Evolutionary conservation across 306 rosid genomes (phyloP).

Genomic region (Senna siamea): DNA sequence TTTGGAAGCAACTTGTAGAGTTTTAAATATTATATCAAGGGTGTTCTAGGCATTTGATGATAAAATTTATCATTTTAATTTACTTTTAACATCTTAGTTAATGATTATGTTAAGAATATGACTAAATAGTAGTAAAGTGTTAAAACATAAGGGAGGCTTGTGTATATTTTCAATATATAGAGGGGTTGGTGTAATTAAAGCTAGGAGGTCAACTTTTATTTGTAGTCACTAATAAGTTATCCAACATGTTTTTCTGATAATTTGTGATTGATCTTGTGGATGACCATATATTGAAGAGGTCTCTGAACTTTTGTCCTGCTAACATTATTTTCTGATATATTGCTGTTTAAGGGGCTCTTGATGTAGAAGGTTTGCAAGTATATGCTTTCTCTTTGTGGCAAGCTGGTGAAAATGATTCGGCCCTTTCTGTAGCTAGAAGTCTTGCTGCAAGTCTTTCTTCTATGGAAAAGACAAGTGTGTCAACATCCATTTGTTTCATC

Average conservation of each 20-base stretch:
- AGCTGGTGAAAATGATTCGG: conserved; percentile 67
- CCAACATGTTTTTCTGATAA: not conserved
- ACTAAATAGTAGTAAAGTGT: not conserved
- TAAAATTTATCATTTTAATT: not conserved
- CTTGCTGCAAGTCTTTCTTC: conserved; percentile 62
- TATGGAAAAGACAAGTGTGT: conserved; percentile 55
- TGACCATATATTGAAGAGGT: conserved; percentile 27
- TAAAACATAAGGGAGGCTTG: not conserved
- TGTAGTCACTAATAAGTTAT: conserved; percentile 8
- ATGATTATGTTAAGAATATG: not conserved
- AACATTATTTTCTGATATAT: conserved; percentile 37
- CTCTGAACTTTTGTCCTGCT: conserved; percentile 24
- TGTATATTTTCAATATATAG: not conserved
- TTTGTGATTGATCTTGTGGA: not conserved
- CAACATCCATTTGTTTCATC: conserved; percentile 68
- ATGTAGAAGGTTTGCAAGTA: conserved; percentile 69
- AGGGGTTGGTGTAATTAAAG: not conserved
- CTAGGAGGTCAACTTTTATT: not conserved
- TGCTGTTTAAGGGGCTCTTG: conserved; percentile 72
- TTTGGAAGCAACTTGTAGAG: not conserved
- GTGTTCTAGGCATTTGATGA: not conserved
- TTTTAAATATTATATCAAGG: not conserved
- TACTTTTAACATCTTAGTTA: not conserved
- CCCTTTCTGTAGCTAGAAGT: conserved; percentile 63
- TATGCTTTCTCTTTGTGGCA: conserved; percentile 85